These are phyloP conservation scores for Rhynchosporium graminicola DNA, from an alignment of 2,329 filamentous ascomycete genomes.

Conservation along the genomic window DNA sequence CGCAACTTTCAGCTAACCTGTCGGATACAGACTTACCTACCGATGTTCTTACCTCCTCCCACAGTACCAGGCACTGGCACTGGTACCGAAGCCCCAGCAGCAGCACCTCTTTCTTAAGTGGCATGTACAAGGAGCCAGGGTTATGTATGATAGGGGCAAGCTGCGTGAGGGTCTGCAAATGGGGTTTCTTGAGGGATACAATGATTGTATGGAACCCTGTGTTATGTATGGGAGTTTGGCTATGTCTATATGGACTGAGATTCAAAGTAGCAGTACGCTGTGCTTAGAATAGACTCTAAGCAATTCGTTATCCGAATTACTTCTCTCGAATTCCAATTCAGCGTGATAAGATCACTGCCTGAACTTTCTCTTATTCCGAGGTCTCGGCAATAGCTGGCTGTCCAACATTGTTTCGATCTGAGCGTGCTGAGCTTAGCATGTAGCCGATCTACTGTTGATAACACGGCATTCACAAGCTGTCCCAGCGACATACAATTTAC, in stretches of 20 bases:
- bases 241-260: neutral
- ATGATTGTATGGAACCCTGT: neutral
- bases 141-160: slow-evolving; percentile 2
- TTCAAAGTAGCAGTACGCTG: neutral
- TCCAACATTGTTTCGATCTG: too few species aligned
- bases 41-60: slow-evolving; percentile 62
- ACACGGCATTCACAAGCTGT: too few species aligned
- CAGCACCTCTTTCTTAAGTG: slow-evolving; percentile 43
- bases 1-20: neutral
- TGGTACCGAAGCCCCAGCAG: slow-evolving; percentile 50
- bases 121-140: slow-evolving; percentile 6
- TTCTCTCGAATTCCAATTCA: neutral
- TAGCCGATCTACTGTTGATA: too few species aligned
- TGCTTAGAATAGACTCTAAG: neutral
- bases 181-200: neutral
- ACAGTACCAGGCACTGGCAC: slow-evolving; percentile 42
- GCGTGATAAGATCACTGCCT: too few species aligned
- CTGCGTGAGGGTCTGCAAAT: neutral
- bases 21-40: slow-evolving; percentile 56
- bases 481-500: too few species aligned
- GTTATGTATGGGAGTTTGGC: neutral
- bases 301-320: neutral
- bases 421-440: neutral
- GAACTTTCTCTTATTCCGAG: neutral
- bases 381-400: too few species aligned